These are phyloP conservation scores for Phycomyces nitens DNA, from an alignment of 192 early-diverging fungal genomes.

Conservation along the genomic window DNA sequence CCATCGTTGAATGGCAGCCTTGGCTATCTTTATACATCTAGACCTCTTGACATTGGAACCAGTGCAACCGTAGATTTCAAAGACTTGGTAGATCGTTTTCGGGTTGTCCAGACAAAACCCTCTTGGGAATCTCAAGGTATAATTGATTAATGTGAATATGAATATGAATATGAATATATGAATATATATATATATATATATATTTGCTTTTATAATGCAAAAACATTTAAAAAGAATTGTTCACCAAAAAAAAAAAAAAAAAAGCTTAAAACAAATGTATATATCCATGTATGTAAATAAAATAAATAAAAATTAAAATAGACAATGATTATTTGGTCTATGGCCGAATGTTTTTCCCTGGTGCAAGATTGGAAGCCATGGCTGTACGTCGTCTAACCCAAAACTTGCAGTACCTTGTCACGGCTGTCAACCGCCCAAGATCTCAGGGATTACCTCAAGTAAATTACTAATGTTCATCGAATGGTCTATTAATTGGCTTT, in stretches of 20 bases:
- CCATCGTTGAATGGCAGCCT: constrained; percentile 58
- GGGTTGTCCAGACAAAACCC: constrained; percentile 17
- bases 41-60: constrained; percentile 57
- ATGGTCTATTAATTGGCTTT: too few relatives aligned
- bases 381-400: constrained; percentile 52
- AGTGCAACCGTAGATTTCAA: constrained; percentile 48
- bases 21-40: constrained; percentile 80
- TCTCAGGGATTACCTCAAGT: constrained; percentile 46
- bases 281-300: not conserved
- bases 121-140: constrained; percentile 6
- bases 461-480: constrained; percentile 13
- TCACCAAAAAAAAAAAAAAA: too few relatives aligned
- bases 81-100: constrained; percentile 51
- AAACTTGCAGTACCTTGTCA: constrained; percentile 54
- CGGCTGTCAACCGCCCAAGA: constrained; percentile 59
- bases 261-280: too few relatives aligned
- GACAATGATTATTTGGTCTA: constrained; percentile 59
- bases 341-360: constrained; percentile 69
- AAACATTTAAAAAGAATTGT: not conserved
- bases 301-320: not conserved
- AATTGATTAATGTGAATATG: not conserved
- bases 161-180: not conserved
- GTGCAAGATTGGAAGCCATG: constrained; percentile 63
- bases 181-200: too few relatives aligned
- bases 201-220: too few relatives aligned